Conservation (phyloP, 1,284 basidiomycete genomes). For the Irpex rosettiformis region DNA sequence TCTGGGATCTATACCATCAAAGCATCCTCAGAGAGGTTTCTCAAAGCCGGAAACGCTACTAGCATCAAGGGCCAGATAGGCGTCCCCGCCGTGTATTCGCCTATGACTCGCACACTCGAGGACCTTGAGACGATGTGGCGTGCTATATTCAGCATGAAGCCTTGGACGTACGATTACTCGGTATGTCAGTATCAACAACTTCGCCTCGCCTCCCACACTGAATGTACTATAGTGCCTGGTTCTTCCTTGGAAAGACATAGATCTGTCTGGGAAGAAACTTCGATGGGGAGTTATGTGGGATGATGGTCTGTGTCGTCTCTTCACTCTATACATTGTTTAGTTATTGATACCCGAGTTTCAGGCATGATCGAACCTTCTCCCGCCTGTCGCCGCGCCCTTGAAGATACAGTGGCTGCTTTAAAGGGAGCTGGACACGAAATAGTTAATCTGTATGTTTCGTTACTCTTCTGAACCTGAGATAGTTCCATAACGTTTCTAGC, state of each 20-base stretch:
- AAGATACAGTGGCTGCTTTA: slow-evolving; percentile 45
- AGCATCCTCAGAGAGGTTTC: slow-evolving; percentile 42
- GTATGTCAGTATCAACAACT: slow-evolving; percentile 30
- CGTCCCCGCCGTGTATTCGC: slow-evolving; percentile 29
- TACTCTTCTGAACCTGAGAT: not conserved
- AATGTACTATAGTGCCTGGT: slow-evolving; percentile 38
- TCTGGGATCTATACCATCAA: slow-evolving; percentile 31
- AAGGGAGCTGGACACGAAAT: slow-evolving; percentile 47
- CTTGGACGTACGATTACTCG: slow-evolving; percentile 59
- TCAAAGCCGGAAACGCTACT: slow-evolving; percentile 43
- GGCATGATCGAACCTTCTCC: slow-evolving; percentile 52
- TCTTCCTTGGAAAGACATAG: slow-evolving; percentile 52
- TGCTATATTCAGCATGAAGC: slow-evolving; percentile 52
- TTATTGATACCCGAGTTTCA: slow-evolving; percentile 7
- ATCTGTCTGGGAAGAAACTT: slow-evolving; percentile 33
- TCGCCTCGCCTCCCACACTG: not conserved
- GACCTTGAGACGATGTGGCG: slow-evolving; percentile 31
- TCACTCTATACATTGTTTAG: not conserved
- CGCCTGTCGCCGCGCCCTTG: slow-evolving; percentile 55
- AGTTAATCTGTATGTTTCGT: slow-evolving; percentile 37
- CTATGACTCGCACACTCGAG: slow-evolving; percentile 30
- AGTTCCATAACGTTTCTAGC: slow-evolving; percentile 16
- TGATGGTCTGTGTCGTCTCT: slow-evolving; percentile 33
- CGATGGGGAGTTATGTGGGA: slow-evolving; percentile 55
- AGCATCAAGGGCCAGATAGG: slow-evolving; percentile 55